Evolutionary conservation across 441 rosid genomes (phyloP).

Genomic region (Jatropha multifida): DNA sequence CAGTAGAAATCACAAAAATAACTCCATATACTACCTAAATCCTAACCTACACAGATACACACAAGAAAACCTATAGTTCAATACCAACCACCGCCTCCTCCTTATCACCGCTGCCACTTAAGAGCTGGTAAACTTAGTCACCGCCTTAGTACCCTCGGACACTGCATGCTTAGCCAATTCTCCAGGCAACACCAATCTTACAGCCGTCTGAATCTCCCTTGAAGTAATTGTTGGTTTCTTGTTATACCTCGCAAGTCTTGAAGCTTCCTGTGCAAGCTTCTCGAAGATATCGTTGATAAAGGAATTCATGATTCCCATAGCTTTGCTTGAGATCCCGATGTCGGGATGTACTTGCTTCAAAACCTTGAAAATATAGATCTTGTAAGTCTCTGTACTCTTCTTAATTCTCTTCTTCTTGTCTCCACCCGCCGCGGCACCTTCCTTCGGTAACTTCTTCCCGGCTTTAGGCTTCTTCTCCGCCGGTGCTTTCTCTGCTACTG

Average conservation of each 20-base stretch:
- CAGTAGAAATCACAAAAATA: not conserved
- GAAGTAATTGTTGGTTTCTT: slow-evolving; percentile 56
- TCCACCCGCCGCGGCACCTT: slow-evolving; percentile 24
- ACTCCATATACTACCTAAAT: not conserved
- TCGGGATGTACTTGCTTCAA: slow-evolving; percentile 53
- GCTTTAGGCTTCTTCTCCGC: slow-evolving; percentile 40
- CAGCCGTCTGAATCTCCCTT: slow-evolving; percentile 55
- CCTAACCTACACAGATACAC: slow-evolving; percentile 14
- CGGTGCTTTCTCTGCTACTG: slow-evolving; percentile 36
- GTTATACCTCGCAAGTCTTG: slow-evolving; percentile 47
- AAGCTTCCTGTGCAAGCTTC: slow-evolving; percentile 53
- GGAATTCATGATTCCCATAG: slow-evolving; percentile 58
- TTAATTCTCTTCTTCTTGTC: slow-evolving; percentile 41
- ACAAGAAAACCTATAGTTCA: not conserved
- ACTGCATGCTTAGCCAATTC: slow-evolving; percentile 59
- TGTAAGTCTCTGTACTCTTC: slow-evolving; percentile 33
- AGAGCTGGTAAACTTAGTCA: slow-evolving; percentile 47
- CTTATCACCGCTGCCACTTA: not conserved
- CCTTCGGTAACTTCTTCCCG: slow-evolving; percentile 36
- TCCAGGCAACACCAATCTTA: slow-evolving; percentile 49
- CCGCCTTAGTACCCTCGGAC: slow-evolving; percentile 58
- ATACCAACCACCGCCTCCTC: not conserved
- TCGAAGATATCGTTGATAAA: slow-evolving; percentile 56
- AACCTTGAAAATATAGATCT: slow-evolving; percentile 35
- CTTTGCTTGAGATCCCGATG: slow-evolving; percentile 51